These are phyloP conservation scores for Syncephalis plumigaleata DNA, from an alignment of 371 early-diverging fungal species.

Conservation along the genomic window DNA sequence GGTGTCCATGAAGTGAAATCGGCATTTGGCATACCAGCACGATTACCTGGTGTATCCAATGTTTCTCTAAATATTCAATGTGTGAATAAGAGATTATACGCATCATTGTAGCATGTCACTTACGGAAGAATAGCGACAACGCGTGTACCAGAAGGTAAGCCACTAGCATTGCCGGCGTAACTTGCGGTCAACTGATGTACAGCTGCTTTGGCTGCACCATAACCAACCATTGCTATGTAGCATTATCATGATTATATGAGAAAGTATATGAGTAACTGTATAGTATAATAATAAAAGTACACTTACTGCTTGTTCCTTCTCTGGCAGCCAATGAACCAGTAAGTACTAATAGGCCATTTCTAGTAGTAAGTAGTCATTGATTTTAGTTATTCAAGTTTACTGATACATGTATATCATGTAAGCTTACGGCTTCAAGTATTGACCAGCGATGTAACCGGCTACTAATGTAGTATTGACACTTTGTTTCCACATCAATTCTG, in stretches of 20 bases:
- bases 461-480: slow-evolving; percentile 69
- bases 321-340: slow-evolving; percentile 71
- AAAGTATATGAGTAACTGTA: neutral
- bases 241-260: neutral
- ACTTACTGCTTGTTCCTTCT: slow-evolving; percentile 27
- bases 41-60: slow-evolving; percentile 87
- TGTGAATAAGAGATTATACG: neutral
- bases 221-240: slow-evolving; percentile 61
- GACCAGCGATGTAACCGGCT: slow-evolving; percentile 63
- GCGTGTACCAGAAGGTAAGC: slow-evolving; percentile 51
- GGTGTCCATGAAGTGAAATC: slow-evolving; percentile 84
- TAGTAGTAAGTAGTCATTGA: slow-evolving; percentile 14
- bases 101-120: slow-evolving; percentile 8
- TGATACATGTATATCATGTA: too few species aligned
- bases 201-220: slow-evolving; percentile 88
- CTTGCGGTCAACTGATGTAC: slow-evolving; percentile 81
- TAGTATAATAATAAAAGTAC: neutral
- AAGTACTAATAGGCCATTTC: slow-evolving; percentile 64
- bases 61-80: slow-evolving; percentile 30
- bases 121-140: slow-evolving; percentile 71
- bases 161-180: slow-evolving; percentile 50
- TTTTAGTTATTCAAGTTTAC: too few species aligned
- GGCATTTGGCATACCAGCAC: slow-evolving; percentile 73
- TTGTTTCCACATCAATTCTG: slow-evolving; percentile 62
- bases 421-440: slow-evolving; percentile 51